Conservation (phyloP, 306 rosid genomes). For the Quercus variabilis region DNA sequence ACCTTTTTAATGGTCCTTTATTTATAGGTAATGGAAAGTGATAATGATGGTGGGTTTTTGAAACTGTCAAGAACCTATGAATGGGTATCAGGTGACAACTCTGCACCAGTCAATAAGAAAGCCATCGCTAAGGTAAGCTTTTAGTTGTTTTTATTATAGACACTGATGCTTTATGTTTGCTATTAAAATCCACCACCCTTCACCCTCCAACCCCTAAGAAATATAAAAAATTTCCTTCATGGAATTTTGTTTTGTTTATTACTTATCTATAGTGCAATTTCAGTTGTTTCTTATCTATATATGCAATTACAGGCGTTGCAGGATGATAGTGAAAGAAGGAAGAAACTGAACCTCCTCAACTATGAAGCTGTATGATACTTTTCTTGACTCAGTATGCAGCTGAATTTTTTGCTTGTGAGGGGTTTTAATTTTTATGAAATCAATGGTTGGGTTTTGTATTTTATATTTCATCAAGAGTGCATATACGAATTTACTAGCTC, state of each 20-base stretch:
- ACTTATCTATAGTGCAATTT: constrained; percentile 11
- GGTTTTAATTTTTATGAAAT: not conserved
- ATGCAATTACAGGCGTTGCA: constrained; percentile 44
- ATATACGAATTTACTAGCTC: not conserved
- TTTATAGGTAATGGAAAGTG: constrained; percentile 45
- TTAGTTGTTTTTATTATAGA: not conserved
- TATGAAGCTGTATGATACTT: constrained; percentile 87
- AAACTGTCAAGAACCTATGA: constrained; percentile 64
- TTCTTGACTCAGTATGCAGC: constrained; percentile 33
- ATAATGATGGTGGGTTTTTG: constrained; percentile 59
- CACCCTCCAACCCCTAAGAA: not conserved
- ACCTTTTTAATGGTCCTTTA: constrained; percentile 5
- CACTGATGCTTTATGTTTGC: not conserved
- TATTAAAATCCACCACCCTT: not conserved
- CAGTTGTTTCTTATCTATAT: constrained; percentile 3
- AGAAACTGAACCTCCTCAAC: constrained; percentile 75
- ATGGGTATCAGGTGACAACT: constrained; percentile 67
- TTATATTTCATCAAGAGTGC: not conserved
- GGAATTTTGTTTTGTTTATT: not conserved
- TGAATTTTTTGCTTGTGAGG: not conserved
- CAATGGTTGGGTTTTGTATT: not conserved
- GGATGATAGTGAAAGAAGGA: constrained; percentile 70
- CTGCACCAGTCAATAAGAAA: constrained; percentile 72
- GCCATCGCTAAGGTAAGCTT: constrained; percentile 54
- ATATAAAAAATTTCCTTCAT: not conserved